Base-by-base conservation (phyloP, 1,139 yeast genomes). In the Zygosaccharomyces sapae region DNA sequence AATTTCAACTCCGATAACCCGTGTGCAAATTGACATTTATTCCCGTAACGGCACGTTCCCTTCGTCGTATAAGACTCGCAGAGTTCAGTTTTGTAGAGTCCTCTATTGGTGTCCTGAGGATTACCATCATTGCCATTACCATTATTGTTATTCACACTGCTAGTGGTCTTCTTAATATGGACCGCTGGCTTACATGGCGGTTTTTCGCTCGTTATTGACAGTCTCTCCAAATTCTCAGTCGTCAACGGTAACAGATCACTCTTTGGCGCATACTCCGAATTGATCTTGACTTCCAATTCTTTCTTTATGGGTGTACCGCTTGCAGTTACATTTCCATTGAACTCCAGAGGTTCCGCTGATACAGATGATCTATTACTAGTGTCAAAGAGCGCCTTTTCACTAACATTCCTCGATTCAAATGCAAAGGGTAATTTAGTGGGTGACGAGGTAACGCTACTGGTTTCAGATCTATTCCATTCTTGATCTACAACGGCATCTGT, bases 1-100 rank as follows among this genome's bases (percentile, higher is more conserved):
- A 67, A 61, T 65, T 87, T 86, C 59, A 89, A 72, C 65, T 89
- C 97, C 48, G 76, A 71, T 37, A 78, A 75, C 19, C 97, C 97
- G 60, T 89, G 97, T 5, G 97, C 97, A 74, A 89, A 89, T 69
- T 89, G 97, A 66, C 97, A 89, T 70, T 89, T 89, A 56, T 78
- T 77, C 2, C 95, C 95, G 64, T 89, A 89, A 7, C 95, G 95
- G 66, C 97, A 89, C 50, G 66, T 62, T 22, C 92, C 92, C 54
- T 80, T 76, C 57, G 80, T 82, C 65, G 82, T 78, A 66, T 74
- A 89, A 33, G 90, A 81, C 31, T 83, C 86, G 68, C 97, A 89
- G 50, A 89, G 75, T 68, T 89, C 97, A 0, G 97, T 89, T 71
- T 89, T 89, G 76, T 88, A 89, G 41, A 89, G 74, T 53, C 79